Percentiles rank a stretch among this genome's conserved stretches.
Evolutionary conservation across 768 basidiomycete species (phyloP).

Genomic region (Baorangia bicolor): DNA sequence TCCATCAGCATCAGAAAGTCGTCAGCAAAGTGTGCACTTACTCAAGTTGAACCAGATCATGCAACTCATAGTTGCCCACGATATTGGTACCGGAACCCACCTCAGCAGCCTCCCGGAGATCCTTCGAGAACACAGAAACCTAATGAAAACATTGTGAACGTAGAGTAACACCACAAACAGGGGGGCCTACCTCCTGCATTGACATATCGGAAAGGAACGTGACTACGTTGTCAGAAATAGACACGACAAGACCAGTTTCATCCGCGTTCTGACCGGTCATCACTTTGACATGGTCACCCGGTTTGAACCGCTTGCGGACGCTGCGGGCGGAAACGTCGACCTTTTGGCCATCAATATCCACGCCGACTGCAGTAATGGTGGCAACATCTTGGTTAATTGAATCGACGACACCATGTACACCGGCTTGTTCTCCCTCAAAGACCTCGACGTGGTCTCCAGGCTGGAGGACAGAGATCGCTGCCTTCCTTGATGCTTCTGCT

Average conservation of each 20-base stretch:
- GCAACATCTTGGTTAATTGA: slow-evolving; percentile 87
- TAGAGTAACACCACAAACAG: background rate
- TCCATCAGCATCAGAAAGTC: slow-evolving; percentile 10
- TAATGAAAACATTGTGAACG: slow-evolving; percentile 30
- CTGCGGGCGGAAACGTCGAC: slow-evolving; percentile 84
- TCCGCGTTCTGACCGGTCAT: slow-evolving; percentile 93
- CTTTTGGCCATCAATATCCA: slow-evolving; percentile 85
- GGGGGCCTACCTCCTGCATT: slow-evolving; percentile 78
- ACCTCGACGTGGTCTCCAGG: slow-evolving; percentile 98
- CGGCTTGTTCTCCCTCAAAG: slow-evolving; percentile 94
- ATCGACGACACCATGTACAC: slow-evolving; percentile 89
- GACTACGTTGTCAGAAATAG: slow-evolving; percentile 85
- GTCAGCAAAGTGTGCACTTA: slow-evolving; percentile 40
- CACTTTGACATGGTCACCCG: slow-evolving; percentile 98
- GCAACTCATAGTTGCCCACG: slow-evolving; percentile 91
- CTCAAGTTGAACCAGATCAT: slow-evolving; percentile 97
- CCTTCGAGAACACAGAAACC: slow-evolving; percentile 97
- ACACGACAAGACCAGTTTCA: slow-evolving; percentile 94
- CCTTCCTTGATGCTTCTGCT: slow-evolving; percentile 87
- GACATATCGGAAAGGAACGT: slow-evolving; percentile 98
- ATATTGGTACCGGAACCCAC: slow-evolving; percentile 90
- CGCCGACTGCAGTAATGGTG: slow-evolving; percentile 71
- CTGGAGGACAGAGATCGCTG: slow-evolving; percentile 91
- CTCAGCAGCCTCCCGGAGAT: slow-evolving; percentile 95
- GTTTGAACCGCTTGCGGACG: slow-evolving; percentile 92